Conservation (phyloP, 371 early-diverging fungal species). For the Mucor racemosus region DNA sequence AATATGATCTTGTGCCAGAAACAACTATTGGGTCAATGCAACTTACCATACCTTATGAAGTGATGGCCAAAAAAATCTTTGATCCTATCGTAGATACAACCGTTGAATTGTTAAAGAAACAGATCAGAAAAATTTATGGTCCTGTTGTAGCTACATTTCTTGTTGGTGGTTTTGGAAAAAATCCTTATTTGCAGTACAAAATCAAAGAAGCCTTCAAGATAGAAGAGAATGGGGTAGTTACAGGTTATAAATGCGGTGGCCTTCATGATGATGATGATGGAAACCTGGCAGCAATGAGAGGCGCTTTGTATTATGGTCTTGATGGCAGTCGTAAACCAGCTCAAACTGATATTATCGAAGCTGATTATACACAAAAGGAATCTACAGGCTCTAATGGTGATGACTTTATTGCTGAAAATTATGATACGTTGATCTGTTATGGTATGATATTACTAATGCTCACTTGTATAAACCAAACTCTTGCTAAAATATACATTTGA, state of each 20-base stretch:
- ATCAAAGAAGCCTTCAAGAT: not conserved
- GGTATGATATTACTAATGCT: conserved; percentile 3
- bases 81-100: conserved; percentile 21
- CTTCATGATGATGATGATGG: conserved; percentile 1
- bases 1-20: not conserved
- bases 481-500: too few species aligned
- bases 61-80: conserved; percentile 15
- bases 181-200: conserved; percentile 15
- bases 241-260: not conserved
- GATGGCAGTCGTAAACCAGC: conserved; percentile 14
- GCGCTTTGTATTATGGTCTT: conserved; percentile 13
- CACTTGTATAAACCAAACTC: not conserved
- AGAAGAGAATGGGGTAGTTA: not conserved
- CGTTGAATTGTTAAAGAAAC: conserved; percentile 10
- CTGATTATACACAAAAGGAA: too few species aligned
- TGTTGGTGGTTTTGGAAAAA: conserved; percentile 23
- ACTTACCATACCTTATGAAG: not conserved
- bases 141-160: conserved; percentile 12
- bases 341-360: conserved; percentile 11
- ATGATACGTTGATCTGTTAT: not conserved
- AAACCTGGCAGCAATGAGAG: conserved; percentile 14
- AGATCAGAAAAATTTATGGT: conserved; percentile 10
- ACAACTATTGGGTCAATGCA: not conserved
- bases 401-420: not conserved
- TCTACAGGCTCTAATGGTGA: not conserved